Base-by-base conservation (phyloP, 1,284 basidiomycete species). In the Papiliotrema terrestris region DNA sequence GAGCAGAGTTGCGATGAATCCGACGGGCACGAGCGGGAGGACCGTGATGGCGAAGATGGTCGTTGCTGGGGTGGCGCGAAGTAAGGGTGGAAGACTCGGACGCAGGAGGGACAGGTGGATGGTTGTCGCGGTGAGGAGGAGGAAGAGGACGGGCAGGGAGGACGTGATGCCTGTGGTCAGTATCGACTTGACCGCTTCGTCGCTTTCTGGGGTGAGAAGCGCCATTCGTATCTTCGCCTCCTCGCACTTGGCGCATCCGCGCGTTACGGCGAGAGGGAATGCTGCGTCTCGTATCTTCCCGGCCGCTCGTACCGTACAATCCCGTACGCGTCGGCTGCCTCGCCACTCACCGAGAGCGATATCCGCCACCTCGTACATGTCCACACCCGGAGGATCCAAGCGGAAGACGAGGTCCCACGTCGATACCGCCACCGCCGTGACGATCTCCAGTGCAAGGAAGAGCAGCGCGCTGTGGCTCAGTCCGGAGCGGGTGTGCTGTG, bases 301-400 rank as follows among this genome's bases (percentile, higher is more conserved):
- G n/a, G n/a, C n/a, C n/a, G n/a, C n/a, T n/a, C n/a, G n/a, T n/a
- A n/a, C n/a, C n/a, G n/a, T n/a, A n/a, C n/a, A n/a, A n/a, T n/a
- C n/a, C n/a, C n/a, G n/a, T n/a, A n/a, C n/a, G n/a, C n/a, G n/a
- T n/a, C n/a, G n/a, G n/a, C n/a, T n/a, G n/a, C n/a, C n/a, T n/a
- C n/a, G n/a, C n/a, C 11, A 51, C 57, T 52, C 13, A 60, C 63
- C 62, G 2, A 66, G 49, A 8, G 58, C 60, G 4, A 51, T 55
- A 54, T 62, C 62, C 20, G 56, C 42, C 13, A 46, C 26, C 20
- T 45, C 26, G 41, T 58, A 58, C 9, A 45, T 44, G 3, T 22
- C 22, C n/a, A 47, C 17, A 3, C 15, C 20, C 1, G 56, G 50
- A 8, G 46, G 41, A 6, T 22, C 37, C 2, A 66, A 45, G 9